A percentile compares a stretch with the other conserved stretches of the same genome.
These are phyloP conservation scores for Pyracantha coccinea DNA, from an alignment of 331 rosid genomes.

Conservation along the genomic window DNA sequence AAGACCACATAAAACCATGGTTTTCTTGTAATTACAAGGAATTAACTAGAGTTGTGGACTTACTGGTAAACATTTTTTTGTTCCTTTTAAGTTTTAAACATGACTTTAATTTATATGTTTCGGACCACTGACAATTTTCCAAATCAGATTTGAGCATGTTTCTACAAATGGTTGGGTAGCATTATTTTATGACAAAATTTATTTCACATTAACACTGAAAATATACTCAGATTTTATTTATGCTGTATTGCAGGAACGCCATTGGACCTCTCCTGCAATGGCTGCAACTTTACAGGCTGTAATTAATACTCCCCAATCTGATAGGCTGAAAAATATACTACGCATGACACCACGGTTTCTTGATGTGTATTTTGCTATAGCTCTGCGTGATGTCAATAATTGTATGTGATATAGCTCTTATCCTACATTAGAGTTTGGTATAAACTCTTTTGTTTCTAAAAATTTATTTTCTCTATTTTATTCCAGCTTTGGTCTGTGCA, in stretches of 20 bases:
- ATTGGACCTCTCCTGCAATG: slow-evolving; percentile 91
- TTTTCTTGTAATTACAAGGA: background rate
- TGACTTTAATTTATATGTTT: background rate
- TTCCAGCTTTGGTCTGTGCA: slow-evolving; percentile 93
- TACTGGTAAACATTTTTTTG: background rate
- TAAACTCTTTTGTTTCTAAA: slow-evolving; percentile 6
- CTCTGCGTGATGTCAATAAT: slow-evolving; percentile 60
- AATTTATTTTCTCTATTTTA: slow-evolving; percentile 14
- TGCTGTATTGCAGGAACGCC: slow-evolving; percentile 70
- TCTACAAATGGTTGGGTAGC: background rate
- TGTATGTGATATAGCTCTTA: slow-evolving; percentile 42
- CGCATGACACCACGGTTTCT: slow-evolving; percentile 58
- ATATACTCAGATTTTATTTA: slow-evolving; percentile 6
- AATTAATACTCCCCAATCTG: slow-evolving; percentile 61
- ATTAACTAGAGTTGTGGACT: background rate
- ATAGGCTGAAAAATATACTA: slow-evolving; percentile 70
- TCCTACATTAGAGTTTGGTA: slow-evolving; percentile 11
- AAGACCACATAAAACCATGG: background rate
- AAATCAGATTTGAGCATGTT: background rate
- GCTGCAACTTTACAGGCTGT: slow-evolving; percentile 53
- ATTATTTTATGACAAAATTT: background rate
- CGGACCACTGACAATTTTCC: background rate
- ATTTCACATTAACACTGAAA: background rate
- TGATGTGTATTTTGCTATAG: slow-evolving; percentile 71
- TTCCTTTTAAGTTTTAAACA: background rate